A percentile compares a stretch with the other conserved stretches of the same genome.
Conservation (phyloP, 2,329 filamentous ascomycete genomes). For the Fusarium sp. region DNA sequence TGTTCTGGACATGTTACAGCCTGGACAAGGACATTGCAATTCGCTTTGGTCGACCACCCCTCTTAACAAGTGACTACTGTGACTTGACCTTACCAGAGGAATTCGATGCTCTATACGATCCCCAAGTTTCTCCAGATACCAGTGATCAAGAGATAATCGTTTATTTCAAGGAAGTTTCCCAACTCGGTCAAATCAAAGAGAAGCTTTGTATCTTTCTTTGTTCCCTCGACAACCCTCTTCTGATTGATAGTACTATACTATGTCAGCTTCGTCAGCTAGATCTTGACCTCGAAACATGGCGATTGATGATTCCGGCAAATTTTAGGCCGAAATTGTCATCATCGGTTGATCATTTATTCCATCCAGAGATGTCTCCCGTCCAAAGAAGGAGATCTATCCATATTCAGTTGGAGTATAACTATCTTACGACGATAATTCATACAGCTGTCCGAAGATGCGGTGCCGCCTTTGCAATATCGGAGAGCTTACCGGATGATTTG, state of each 20-base stretch:
- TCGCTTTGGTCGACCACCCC: background rate
- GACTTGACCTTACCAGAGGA: background rate
- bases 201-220: background rate
- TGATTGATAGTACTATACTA: background rate
- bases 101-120: background rate
- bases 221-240: background rate
- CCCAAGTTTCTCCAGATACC: rapidly evolving
- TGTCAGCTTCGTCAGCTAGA: background rate
- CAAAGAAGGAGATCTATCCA: background rate
- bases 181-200: background rate
- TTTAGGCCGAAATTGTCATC: background rate
- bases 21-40: background rate
- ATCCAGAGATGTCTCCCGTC: background rate
- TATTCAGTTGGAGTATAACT: background rate
- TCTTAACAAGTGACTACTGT: background rate
- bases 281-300: constrained; percentile 7
- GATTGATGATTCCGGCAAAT: background rate
- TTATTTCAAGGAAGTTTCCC: background rate
- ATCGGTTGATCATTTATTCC: background rate
- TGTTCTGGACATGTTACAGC: constrained; percentile 8
- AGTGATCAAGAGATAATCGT: background rate
- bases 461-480: background rate
- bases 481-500: background rate
- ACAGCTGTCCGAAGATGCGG: background rate
- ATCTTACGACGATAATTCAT: background rate